phyloP scores from a whole-genome alignment of 1,284 basidiomycete genomes.

The Exsudoporus floridanus region DNA sequence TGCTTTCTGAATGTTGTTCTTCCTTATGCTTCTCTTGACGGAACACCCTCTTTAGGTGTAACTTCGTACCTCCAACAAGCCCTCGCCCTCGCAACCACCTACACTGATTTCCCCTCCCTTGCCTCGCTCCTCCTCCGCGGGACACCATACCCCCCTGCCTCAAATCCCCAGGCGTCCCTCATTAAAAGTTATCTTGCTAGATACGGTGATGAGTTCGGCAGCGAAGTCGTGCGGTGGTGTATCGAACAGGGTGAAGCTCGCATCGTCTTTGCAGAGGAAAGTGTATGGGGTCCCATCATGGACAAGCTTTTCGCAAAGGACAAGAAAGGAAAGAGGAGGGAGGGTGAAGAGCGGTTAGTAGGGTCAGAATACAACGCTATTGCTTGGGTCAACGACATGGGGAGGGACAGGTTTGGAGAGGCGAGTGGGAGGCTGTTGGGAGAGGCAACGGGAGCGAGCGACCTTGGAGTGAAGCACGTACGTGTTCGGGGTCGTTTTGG shows the following conservation, averaged over 20 bases:
- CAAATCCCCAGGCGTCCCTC: conserved; percentile 57
- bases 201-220: conserved; percentile 85
- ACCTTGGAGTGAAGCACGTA: conserved; percentile 75
- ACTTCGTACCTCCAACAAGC: conserved; percentile 70
- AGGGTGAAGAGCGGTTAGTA: conserved; percentile 14
- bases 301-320: conserved; percentile 67
- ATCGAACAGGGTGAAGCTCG: conserved; percentile 64
- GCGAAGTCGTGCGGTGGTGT: conserved; percentile 86
- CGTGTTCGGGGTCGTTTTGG: conserved; percentile 21
- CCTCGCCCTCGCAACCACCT: conserved; percentile 81
- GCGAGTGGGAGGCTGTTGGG: conserved; percentile 66
- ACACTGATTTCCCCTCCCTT: conserved; percentile 80
- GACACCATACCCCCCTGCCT: conserved; percentile 58
- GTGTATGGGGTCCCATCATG: conserved; percentile 48
- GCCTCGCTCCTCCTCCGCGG: conserved; percentile 79
- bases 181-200: conserved; percentile 76
- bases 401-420: conserved; percentile 61
- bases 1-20: background rate
- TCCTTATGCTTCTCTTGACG: background rate
- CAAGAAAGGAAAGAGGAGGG: conserved; percentile 29
- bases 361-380: conserved; percentile 46
- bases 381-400: conserved; percentile 91
- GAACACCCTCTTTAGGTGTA: conserved; percentile 34
- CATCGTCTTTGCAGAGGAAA: conserved; percentile 34
- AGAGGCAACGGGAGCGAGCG: conserved; percentile 58